Base-by-base conservation (phyloP, 2,329 filamentous ascomycete species). In the Neopestalotiopsis sp. region DNA sequence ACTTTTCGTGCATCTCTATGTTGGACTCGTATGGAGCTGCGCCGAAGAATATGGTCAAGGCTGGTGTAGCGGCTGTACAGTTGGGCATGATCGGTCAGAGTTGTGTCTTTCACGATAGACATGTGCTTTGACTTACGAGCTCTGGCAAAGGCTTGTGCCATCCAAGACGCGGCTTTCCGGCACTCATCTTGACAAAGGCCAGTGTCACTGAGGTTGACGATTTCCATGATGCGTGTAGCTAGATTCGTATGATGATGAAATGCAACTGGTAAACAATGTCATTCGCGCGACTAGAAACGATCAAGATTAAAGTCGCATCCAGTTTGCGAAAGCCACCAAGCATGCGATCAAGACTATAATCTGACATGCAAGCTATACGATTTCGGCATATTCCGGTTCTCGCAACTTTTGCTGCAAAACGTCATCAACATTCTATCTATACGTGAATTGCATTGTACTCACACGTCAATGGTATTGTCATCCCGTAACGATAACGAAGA, bases 1-100 rank as follows among this genome's bases (percentile, higher is more conserved):
- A 64, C 10, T n/a, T 24, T 38, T 64, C 61, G 61, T 64, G 61
- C 61, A 64, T 64, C 34, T 64, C 61, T 6, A 49, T 38, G 20
- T 64, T 64, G 12, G 61, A 45, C 20, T 64, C 61, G 34, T 64
- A 64, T 4, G 61, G 61, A 12, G 61, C 61, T 20, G 38, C 61
- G 61, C 61, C 61, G 20, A 64, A 64, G 61, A 64, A 64, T 17
- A 64, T 64, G 40, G 61, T 49, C 38, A 64, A 32, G 9, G 61
- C 61, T 38, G 61, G 61, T 5, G 61, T 64, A 10, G 61, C 61
- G 17, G 61, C 61, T 64, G 10, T n/a, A 14, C 14, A n/a, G 6
- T 14, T 2, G 20, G 40, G 34, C 17, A 14, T 1, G 6, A 12
- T 62, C 4, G 40, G n/a, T 42, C 24, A 17, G 7, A 14, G 4